A percentile compares a stretch with the other conserved stretches of the same genome.
phyloP scores from a whole-genome alignment of 2,329 filamentous ascomycete species.

The Karstenula rhodostoma region DNA sequence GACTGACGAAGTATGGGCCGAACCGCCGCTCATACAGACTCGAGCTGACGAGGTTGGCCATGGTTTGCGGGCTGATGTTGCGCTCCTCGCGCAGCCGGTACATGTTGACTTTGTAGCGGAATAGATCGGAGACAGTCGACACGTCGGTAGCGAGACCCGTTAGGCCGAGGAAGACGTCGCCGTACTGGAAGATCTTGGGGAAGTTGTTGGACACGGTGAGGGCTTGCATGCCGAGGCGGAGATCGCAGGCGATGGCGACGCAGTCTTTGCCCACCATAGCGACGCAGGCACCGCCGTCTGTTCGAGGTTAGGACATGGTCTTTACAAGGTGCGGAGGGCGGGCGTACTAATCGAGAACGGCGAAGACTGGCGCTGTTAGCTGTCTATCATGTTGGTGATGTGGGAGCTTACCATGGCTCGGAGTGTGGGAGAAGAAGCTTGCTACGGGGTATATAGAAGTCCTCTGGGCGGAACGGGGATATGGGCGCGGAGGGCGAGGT shows the following conservation, averaged over 20 bases:
- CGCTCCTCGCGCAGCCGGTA: conserved; percentile 98
- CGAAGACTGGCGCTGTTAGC: conserved; percentile 70
- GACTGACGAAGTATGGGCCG: conserved; percentile 94
- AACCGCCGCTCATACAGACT: conserved; percentile 95
- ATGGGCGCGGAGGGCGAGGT: conserved; percentile 14
- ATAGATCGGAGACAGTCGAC: conserved; percentile 90
- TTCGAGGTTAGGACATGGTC: conserved; percentile 21
- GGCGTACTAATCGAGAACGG: conserved; percentile 91
- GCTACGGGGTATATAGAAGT: conserved; percentile 6
- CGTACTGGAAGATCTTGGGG: conserved; percentile 99
- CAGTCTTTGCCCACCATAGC: conserved; percentile 99
- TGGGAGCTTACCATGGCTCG: conserved; percentile 50
- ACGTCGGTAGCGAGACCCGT: conserved; percentile 98
- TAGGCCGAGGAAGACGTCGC: conserved; percentile 92
- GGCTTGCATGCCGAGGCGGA: conserved; percentile 94
- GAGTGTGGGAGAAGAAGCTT: conserved; percentile 17
- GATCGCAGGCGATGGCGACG: conserved; percentile 98
- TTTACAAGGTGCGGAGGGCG: conserved; percentile 17
- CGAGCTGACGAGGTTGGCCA: conserved; percentile 89
- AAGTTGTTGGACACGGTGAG: conserved; percentile 99
- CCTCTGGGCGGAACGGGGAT: not conserved
- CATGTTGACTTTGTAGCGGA: conserved; percentile 99
- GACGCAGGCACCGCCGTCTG: conserved; percentile 90
- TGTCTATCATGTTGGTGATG: conserved; percentile 19
- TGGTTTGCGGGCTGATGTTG: conserved; percentile 90